Base-by-base conservation (phyloP, 2,329 filamentous ascomycete species). In the Didymella sp. region DNA sequence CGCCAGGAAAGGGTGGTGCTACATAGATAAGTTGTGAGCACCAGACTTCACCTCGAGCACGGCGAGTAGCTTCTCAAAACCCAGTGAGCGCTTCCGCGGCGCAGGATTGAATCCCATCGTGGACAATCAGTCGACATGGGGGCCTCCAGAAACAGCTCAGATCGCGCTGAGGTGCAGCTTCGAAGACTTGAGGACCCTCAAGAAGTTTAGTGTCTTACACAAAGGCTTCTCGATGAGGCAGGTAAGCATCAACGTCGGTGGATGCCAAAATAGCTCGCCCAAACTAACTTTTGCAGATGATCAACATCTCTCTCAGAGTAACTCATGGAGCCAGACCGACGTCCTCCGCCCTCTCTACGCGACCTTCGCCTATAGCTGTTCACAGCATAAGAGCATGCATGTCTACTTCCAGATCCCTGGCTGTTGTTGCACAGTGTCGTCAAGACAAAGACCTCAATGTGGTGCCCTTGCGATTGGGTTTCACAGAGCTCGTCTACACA, bases 311-410 rank as follows among this genome's bases (percentile, higher is more conserved):
- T 17, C 22, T 45, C 12, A 12, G 24, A 38, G 12, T 13, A 12
- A 15, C 1, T 25, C 7, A 24, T 33, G 11, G 7, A 37, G 33
- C 48, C 8, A 38, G 24, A 40, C 49, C 31, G 41, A 30, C 33
- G 25, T 41, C 33, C 19, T 46, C 19, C 33, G 33, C 33, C 19
- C 41, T 31, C 50, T 33, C 25, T 40, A 46, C 25, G 33, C 45
- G 30, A 48, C 22, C 7, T 19, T 37, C 30, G 37, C 51, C 37
- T 47, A 41, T 7, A 41, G 8, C 7, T 19, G 35, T 41, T 28
- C 52, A 56, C 46, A 17, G 22, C 41, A 45, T 35, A 43, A 50
- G 33, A 50, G 47, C 22, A 42, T 42, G 37, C 48, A 38, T 22
- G 21, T n/a, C 27, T 37, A 22, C 44, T 31, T 44, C 44, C 33